Evolutionary conservation across 2,329 filamentous ascomycete species (phyloP), one percentile per base, ranked within the genome.

Genomic region (Lithohypha guttulata): DNA sequence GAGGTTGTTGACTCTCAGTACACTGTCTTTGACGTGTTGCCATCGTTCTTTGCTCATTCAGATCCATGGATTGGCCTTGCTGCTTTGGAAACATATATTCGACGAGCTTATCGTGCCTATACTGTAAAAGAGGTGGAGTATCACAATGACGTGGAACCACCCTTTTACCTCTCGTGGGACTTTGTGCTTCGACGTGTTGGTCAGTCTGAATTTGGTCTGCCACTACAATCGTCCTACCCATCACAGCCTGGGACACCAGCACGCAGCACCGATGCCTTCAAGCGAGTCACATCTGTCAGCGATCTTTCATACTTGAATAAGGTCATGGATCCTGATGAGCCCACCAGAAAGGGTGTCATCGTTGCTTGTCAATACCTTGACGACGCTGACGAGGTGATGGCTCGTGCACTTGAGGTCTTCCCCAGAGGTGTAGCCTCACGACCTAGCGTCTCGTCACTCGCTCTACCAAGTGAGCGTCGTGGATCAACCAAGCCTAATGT

Each of bases 1-100:
- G 91, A 98, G 62, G 87, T 98, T 21, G 85, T 98, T 37, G 91
- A 98, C 63, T 96, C 91, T 39, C 93, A 93, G 67, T 96, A 93
- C 69, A 96, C 89, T 28, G 91, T 98, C 48, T 94, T 95, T 53
- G 91, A 98, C 57, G 91, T 98, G 13, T 65, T 98, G 50, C 83
- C 89, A 6, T 79, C 85, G 42, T 98, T 98, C 76, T 98, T 98
- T 58, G 83, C 79, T 22, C 86, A 98, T 63, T 76, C 84, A 28
- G 91, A 98, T 56, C 80, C 85, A 9, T 96, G 86, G 84, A 89
- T 98, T 20, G 84, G 84, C 6, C 69, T 95, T 45, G 91, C 91
- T 43, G 85, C 91, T 33, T 75, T 98, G 3, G 91, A 98, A 60
- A 87, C 96, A 34, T 98, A 98, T 61, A 80, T 94, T 47, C 87